Percentiles rank a stretch among this genome's conserved stretches.
Evolutionary conservation across 768 basidiomycete genomes (phyloP).

Genomic region (Serpula lacrymans): DNA sequence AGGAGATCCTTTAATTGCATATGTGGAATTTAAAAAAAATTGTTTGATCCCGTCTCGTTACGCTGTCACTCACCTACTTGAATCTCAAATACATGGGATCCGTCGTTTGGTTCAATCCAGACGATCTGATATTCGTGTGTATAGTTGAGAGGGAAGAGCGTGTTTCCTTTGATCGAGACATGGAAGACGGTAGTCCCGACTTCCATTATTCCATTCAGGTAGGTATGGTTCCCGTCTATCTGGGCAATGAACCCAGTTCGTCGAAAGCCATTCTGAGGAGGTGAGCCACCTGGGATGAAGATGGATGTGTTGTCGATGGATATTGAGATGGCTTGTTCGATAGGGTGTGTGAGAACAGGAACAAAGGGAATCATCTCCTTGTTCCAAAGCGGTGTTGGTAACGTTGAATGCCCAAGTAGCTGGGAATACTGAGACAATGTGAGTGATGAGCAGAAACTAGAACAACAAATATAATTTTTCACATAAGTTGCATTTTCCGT

Average conservation of each 20-base stretch:
- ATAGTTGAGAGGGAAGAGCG: conserved; percentile 43
- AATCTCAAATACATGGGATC: conserved; percentile 56
- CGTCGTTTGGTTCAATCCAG: conserved; percentile 60
- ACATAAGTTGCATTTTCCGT: conserved; percentile 49
- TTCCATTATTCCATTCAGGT: conserved; percentile 39
- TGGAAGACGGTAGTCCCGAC: conserved; percentile 45
- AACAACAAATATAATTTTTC: conserved; percentile 11
- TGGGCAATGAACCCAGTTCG: conserved; percentile 59
- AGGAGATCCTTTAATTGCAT: conserved; percentile 44
- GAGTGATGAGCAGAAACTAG: neutral
- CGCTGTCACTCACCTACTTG: conserved; percentile 51
- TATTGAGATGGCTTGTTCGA: conserved; percentile 49
- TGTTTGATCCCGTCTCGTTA: too few relatives aligned
- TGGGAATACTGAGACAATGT: conserved; percentile 37
- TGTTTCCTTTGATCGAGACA: conserved; percentile 43
- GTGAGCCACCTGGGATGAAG: conserved; percentile 47
- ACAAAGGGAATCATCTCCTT: conserved; percentile 6
- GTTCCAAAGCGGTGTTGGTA: conserved; percentile 53
- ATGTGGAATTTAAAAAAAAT: too few relatives aligned
- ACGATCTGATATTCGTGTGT: conserved; percentile 62
- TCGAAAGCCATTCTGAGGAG: conserved; percentile 50
- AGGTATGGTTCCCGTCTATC: conserved; percentile 33
- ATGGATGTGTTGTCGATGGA: conserved; percentile 57
- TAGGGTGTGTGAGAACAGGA: conserved; percentile 19
- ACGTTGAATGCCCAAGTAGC: conserved; percentile 33